Evolutionary conservation across 305 asterid genomes (phyloP), one percentile per base, ranked within the genome.

Genomic region (Fraxinus sp.): DNA sequence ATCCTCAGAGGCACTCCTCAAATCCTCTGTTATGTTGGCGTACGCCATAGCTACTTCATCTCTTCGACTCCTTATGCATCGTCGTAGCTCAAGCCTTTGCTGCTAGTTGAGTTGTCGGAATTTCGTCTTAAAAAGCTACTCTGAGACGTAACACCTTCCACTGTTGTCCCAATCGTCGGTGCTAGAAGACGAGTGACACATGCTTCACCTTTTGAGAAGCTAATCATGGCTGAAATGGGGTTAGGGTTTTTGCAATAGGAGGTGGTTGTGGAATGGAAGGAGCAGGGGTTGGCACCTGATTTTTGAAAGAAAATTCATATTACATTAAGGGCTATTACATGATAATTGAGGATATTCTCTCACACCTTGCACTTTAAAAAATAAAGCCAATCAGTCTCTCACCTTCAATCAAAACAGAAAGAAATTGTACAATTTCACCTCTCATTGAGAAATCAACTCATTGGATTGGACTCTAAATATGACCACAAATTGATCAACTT

Each of bases 1-100:
- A 92, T 95, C 97, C 85, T 92, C 78, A 85, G 91, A 39, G 93
- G 97, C 30, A 88, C 93, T 64, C 95, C 86, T 81, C 95, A 91
- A 88, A 89, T 91, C 41, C 91, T 92, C 36, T 91, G 94, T 2
- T 92, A 71, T 68, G 90, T 91, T 62, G 98, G 97, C 82, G 52
- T 89, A 11, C 94, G 93, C 5, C 92, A 85, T 10, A 85, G 86
- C 26, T 86, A 88, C 35, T 80, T 91, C 26, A 87, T 88, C 41
- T 85, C 94, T 2, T 83, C 94, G 46, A 83, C 90, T 22, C 78
- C 89, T 20, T 86, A 85, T 10, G 16, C 52, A 10, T 44, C 5
- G 16, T 11, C 11, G 16, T 2, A 44, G 52, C 52, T 44, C 52
- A 44, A 11, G 52, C 16, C 16, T 9, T 44, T 44, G 16, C 0